These are phyloP conservation scores for Pseudomonodictys pantanalensis DNA, from an alignment of 495 filamentous ascomycete genomes.

Conservation along the genomic window DNA sequence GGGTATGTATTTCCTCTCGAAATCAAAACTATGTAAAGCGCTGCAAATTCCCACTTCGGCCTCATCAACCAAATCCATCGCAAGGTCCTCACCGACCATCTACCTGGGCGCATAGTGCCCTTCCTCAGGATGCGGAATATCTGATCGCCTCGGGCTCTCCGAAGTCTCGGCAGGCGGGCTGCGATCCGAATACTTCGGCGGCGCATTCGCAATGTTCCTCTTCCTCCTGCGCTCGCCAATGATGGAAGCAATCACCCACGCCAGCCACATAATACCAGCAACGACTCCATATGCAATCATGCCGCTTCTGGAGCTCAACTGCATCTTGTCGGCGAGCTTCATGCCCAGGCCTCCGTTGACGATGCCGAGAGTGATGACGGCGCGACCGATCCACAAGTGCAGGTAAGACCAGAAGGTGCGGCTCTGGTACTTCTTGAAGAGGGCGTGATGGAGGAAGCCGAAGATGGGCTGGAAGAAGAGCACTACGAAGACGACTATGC, in stretches of 20 bases:
- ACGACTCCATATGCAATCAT: conserved; percentile 34
- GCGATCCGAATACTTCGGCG: conserved; percentile 33
- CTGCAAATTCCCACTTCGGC: too few species aligned
- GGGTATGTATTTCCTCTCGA: too few species aligned
- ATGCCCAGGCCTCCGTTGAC: conserved; percentile 44
- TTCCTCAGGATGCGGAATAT: conserved; percentile 5
- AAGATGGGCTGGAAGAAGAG: conserved; percentile 43
- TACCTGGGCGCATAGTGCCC: conserved; percentile 25
- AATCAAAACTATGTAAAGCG: too few species aligned
- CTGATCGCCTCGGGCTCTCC: not conserved
- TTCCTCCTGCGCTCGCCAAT: conserved; percentile 25
- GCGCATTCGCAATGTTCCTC: not conserved
- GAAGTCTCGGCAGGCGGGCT: conserved; percentile 14
- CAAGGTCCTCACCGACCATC: too few species aligned
- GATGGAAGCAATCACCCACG: conserved; percentile 20
- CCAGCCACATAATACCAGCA: conserved; percentile 28
- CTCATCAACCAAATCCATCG: too few species aligned
- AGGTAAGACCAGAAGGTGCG: conserved; percentile 41
- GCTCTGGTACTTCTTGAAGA: conserved; percentile 41
- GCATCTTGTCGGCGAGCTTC: conserved; percentile 30
- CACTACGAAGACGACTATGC: conserved; percentile 39
- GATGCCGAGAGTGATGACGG: conserved; percentile 41
- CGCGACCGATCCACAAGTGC: conserved; percentile 43
- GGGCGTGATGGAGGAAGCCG: conserved; percentile 39
- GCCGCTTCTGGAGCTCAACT: conserved; percentile 5